These are phyloP conservation scores for Botrytis paeoniae DNA, from an alignment of 2,329 filamentous ascomycete species.

Conservation along the genomic window DNA sequence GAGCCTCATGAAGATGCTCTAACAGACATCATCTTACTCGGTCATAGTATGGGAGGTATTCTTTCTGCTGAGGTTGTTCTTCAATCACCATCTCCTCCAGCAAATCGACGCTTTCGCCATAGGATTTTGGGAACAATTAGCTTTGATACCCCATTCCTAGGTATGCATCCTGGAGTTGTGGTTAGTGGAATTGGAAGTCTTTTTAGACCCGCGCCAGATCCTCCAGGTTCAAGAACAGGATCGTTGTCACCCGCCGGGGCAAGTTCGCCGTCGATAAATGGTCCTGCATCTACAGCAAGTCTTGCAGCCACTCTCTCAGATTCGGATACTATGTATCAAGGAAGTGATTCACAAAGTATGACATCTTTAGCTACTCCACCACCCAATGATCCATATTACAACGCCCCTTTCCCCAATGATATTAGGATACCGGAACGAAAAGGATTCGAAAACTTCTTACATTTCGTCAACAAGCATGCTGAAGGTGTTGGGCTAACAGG, in stretches of 20 bases:
- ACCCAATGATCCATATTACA: conserved; percentile 61
- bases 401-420: conserved; percentile 75
- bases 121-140: conserved; percentile 76
- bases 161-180: conserved; percentile 84
- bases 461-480: conserved; percentile 80
- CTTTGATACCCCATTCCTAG: conserved; percentile 82
- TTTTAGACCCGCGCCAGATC: conserved; percentile 53
- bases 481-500: conserved; percentile 42
- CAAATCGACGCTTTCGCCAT: conserved; percentile 56
- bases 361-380: conserved; percentile 30
- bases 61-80: conserved; percentile 76
- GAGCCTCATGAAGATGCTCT: conserved; percentile 68
- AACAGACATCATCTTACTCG: conserved; percentile 79
- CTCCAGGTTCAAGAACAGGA: conserved; percentile 27
- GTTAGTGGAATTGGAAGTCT: conserved; percentile 77
- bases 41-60: conserved; percentile 88
- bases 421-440: conserved; percentile 64
- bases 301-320: conserved; percentile 27
- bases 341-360: conserved; percentile 30
- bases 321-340: conserved; percentile 28
- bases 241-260: conserved; percentile 23
- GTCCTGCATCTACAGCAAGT: conserved; percentile 25
- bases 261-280: conserved; percentile 25
- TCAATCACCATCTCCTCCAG: conserved; percentile 40
- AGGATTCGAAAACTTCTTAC: conserved; percentile 64